Conservation (phyloP, 306 rosid species). For the Rosa rugosa region DNA sequence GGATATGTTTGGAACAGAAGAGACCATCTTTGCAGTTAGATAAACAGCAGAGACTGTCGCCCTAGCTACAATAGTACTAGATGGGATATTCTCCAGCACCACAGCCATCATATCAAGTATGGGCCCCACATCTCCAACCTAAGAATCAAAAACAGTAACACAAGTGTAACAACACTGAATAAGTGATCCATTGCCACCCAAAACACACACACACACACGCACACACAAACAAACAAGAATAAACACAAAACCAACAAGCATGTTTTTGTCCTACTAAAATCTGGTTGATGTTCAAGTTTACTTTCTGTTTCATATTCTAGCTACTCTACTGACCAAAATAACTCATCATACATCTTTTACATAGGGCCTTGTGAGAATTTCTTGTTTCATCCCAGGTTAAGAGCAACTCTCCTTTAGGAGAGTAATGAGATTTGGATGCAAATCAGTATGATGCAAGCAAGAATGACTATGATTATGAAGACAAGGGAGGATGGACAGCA, state of each 20-base stretch:
- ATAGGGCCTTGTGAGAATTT: not conserved
- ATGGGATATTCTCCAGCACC: conserved; percentile 70
- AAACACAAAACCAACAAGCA: not conserved
- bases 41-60: conserved; percentile 72
- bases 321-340: not conserved
- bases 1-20: conserved; percentile 73
- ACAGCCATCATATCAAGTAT: conserved; percentile 91
- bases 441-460: not conserved
- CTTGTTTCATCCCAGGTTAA: not conserved
- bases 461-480: not conserved
- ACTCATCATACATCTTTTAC: not conserved
- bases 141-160: conserved; percentile 40
- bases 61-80: conserved; percentile 55
- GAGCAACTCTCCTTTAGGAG: not conserved
- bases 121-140: conserved; percentile 91
- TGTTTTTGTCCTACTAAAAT: not conserved
- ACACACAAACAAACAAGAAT: not conserved
- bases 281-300: not conserved
- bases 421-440: not conserved
- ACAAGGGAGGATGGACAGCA: not conserved
- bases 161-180: conserved; percentile 17
- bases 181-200: conserved; percentile 9
- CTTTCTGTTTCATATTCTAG: not conserved
- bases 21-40: conserved; percentile 71
- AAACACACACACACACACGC: not conserved